phyloP scores from a whole-genome alignment of 1,139 yeast genomes.

The Kodamaea alishanica region DNA sequence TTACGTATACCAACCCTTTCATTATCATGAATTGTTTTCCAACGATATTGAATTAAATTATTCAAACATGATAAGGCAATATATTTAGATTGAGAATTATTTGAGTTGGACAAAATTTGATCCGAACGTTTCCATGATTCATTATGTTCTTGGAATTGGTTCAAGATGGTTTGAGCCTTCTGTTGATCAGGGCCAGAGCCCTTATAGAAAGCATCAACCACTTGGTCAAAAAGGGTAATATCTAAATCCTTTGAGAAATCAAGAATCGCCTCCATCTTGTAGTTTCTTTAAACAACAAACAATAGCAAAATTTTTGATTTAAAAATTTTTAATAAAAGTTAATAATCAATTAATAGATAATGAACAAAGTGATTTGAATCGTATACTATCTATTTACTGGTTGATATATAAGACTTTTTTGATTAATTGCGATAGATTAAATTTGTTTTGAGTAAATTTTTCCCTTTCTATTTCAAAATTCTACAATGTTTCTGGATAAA shows the following conservation, averaged over 20 bases:
- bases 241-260: slow-evolving; percentile 86
- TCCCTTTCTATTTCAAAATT: no score
- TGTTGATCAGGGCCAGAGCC: slow-evolving; percentile 81
- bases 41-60: slow-evolving; percentile 81
- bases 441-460: no score
- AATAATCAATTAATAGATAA: background rate
- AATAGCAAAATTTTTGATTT: slow-evolving; percentile 1
- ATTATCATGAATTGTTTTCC: slow-evolving; percentile 88
- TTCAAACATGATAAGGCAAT: slow-evolving; percentile 89
- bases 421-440: no score
- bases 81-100: slow-evolving; percentile 83
- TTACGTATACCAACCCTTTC: slow-evolving; percentile 89
- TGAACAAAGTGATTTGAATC: no score
- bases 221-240: slow-evolving; percentile 71
- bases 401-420: no score
- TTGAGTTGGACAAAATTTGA: slow-evolving; percentile 74
- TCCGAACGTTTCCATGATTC: slow-evolving; percentile 97
- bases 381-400: no score
- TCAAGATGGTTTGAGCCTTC: slow-evolving; percentile 77
- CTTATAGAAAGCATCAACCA: slow-evolving; percentile 82
- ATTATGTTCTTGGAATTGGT: slow-evolving; percentile 89
- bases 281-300: background rate
- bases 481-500: no score
- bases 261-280: slow-evolving; percentile 75
- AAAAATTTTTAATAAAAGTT: background rate